Conservation (phyloP, 306 rosid genomes). For the Rubus idaeus region DNA sequence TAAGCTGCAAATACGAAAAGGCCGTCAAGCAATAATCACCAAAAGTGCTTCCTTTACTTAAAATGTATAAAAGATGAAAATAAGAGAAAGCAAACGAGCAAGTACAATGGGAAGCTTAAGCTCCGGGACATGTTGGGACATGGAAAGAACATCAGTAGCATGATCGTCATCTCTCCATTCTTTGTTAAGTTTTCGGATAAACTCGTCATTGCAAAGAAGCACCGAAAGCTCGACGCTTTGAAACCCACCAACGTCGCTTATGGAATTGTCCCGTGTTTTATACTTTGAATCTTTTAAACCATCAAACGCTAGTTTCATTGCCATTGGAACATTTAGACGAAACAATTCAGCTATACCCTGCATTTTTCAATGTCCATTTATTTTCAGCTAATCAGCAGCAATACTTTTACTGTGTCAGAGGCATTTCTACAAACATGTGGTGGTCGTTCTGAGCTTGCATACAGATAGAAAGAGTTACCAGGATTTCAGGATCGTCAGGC, state of each 20-base stretch:
- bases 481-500: conserved; percentile 82
- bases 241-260: conserved; percentile 66
- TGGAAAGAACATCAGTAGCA: conserved; percentile 88
- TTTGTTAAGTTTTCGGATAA: conserved; percentile 76
- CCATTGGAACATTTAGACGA: conserved; percentile 81
- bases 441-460: not conserved
- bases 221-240: conserved; percentile 75
- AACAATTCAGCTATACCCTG: conserved; percentile 76
- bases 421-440: conserved; percentile 6
- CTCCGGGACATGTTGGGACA: conserved; percentile 86
- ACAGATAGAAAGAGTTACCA: conserved; percentile 34
- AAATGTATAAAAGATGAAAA: not conserved
- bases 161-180: conserved; percentile 97
- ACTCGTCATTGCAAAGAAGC: conserved; percentile 83
- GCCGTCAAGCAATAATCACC: not conserved
- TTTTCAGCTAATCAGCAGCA: not conserved
- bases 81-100: not conserved
- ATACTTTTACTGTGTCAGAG: too few relatives aligned
- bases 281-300: conserved; percentile 58
- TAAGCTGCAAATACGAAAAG: conserved; percentile 54
- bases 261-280: conserved; percentile 67
- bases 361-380: not conserved
- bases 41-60: not conserved
- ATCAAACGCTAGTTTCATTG: conserved; percentile 80
- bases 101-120: conserved; percentile 85